These are phyloP conservation scores for Stachybotrys echinatus DNA, from an alignment of 2,329 filamentous ascomycete species.

Conservation along the genomic window DNA sequence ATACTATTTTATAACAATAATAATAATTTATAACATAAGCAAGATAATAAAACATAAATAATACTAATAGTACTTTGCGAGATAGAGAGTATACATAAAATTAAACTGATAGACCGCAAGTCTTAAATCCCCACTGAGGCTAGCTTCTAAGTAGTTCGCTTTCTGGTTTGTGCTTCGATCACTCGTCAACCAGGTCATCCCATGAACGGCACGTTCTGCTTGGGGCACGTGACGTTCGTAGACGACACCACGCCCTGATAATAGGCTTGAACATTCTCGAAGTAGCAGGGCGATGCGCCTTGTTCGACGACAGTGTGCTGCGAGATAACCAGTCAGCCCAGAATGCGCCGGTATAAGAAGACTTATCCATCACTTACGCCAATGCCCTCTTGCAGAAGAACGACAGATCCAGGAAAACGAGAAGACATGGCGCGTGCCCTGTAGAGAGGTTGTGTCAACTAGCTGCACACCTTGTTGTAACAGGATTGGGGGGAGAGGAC, in stretches of 20 bases:
- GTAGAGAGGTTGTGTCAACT: conserved; percentile 7
- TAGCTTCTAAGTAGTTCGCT: too few relatives aligned
- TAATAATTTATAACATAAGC: too few relatives aligned
- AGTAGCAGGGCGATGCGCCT: conserved; percentile 26
- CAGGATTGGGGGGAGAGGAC: background rate
- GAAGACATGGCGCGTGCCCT: conserved; percentile 21
- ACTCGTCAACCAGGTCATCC: conserved; percentile 2
- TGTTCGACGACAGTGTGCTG: conserved; percentile 22
- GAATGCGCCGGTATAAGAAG: conserved; percentile 2
- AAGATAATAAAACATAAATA: too few relatives aligned
- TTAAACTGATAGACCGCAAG: too few relatives aligned
- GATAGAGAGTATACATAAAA: too few relatives aligned
- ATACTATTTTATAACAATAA: too few relatives aligned
- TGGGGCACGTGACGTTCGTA: conserved; percentile 24
- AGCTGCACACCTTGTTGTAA: conserved; percentile 4
- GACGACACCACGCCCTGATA: conserved; percentile 23
- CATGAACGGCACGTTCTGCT: conserved; percentile 20
- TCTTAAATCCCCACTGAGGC: too few relatives aligned
- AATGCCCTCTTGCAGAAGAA: conserved; percentile 24
- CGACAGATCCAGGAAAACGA: conserved; percentile 21
- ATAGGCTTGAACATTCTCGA: conserved; percentile 29
- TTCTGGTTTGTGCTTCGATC: too few relatives aligned
- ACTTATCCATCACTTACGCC: conserved; percentile 21
- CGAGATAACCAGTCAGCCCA: conserved; percentile 10
- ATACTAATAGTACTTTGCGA: too few relatives aligned